phyloP scores from a whole-genome alignment of 371 early-diverging fungal species.

The Encephalitozoon romaleae region DNA sequence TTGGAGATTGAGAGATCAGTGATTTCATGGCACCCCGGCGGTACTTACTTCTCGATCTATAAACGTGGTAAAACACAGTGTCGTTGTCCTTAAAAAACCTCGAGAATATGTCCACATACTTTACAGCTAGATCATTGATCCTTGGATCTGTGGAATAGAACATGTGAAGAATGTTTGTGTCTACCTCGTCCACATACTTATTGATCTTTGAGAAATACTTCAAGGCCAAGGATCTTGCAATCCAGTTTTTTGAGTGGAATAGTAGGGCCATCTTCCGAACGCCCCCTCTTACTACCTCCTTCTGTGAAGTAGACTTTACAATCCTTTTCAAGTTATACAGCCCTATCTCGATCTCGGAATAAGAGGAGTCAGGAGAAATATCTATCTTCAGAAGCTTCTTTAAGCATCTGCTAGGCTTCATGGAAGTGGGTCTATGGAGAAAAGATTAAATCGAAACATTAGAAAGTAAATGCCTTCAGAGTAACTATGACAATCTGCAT shows the following conservation, averaged over 20 bases:
- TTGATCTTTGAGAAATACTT: slow-evolving; percentile 5
- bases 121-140: neutral
- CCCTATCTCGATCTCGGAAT: neutral
- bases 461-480: neutral
- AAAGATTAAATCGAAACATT: neutral
- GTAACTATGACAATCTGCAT: slow-evolving; percentile 6
- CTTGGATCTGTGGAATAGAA: slow-evolving; percentile 28
- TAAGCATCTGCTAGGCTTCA: neutral
- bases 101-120: slow-evolving; percentile 20
- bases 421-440: neutral
- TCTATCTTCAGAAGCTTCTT: slow-evolving; percentile 10
- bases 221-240: neutral
- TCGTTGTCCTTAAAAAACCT: slow-evolving; percentile 21
- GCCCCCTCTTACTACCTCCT: slow-evolving; percentile 2
- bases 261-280: slow-evolving; percentile 8
- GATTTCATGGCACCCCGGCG: neutral
- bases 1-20: neutral
- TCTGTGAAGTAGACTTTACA: neutral
- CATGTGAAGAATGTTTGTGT: slow-evolving; percentile 14
- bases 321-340: neutral
- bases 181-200: neutral
- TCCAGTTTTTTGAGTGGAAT: slow-evolving; percentile 17
- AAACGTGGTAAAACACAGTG: slow-evolving; percentile 4
- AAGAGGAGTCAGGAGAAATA: neutral
- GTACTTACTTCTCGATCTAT: slow-evolving; percentile 6